Percentiles rank a stretch among this genome's conserved stretches.
phyloP scores from a whole-genome alignment of 83 land plant genomes.

The Picea abies region DNA sequence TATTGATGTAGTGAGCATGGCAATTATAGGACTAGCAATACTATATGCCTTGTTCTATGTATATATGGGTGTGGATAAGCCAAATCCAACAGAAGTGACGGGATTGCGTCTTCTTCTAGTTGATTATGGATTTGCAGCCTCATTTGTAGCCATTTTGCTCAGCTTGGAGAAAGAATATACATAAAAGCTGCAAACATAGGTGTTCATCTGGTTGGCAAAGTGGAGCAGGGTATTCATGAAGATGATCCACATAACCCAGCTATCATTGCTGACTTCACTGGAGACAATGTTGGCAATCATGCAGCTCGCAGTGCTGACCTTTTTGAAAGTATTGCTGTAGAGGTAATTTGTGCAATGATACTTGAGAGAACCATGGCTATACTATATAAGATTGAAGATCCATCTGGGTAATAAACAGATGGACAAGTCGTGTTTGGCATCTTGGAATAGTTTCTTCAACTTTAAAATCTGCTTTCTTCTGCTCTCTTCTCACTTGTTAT shows the following conservation, averaged over 20 bases:
- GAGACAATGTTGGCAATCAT: conserved; percentile 98
- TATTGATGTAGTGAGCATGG: conserved; percentile 91
- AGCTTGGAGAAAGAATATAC: conserved; percentile 94
- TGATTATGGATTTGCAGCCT: conserved; percentile 98
- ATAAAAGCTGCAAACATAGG: conserved; percentile 99
- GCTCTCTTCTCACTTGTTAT: conserved; percentile 90
- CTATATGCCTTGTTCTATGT: conserved; percentile 88
- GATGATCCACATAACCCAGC: conserved; percentile 97
- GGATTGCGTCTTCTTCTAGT: conserved; percentile 94
- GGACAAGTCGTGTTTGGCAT: too few species aligned
- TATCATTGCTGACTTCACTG: conserved; percentile 97
- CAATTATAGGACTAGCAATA: conserved; percentile 83
- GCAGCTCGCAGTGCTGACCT: conserved; percentile 98
- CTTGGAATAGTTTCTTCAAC: too few species aligned
- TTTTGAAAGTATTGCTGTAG: conserved; percentile 98
- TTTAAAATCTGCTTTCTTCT: conserved; percentile 21
- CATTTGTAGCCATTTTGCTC: conserved; percentile 98
- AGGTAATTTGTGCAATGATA: conserved; percentile 98
- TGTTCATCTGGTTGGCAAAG: conserved; percentile 97
- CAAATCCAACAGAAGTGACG: conserved; percentile 78
- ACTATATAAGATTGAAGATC: conserved; percentile 93
- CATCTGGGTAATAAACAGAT: conserved; percentile 52
- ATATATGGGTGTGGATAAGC: conserved; percentile 72
- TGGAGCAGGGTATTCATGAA: conserved; percentile 98
- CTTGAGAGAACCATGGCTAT: conserved; percentile 95